A percentile compares a stretch with the other conserved stretches of the same genome.
phyloP scores from a whole-genome alignment of 2,329 filamentous ascomycete genomes.

The Xylaria sp. region DNA sequence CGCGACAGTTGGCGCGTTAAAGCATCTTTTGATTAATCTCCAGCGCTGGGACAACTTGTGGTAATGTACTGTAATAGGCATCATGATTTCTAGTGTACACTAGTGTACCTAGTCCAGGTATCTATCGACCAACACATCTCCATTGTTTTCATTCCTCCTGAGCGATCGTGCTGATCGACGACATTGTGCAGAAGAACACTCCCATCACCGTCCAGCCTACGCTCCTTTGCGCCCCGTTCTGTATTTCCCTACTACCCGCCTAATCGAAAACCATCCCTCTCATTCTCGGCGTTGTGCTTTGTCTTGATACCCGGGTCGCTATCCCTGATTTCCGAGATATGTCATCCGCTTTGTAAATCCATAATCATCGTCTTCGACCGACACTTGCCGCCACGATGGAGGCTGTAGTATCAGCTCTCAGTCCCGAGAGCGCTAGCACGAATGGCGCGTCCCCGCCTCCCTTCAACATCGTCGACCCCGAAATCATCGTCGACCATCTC shows the following conservation, averaged over 20 bases:
- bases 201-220: slow-evolving; percentile 12
- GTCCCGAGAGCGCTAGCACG: slow-evolving; percentile 47
- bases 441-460: slow-evolving; percentile 54
- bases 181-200: slow-evolving; percentile 5
- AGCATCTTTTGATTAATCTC: slow-evolving; percentile 5
- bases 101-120: not conserved
- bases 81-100: not conserved
- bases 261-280: slow-evolving; percentile 21
- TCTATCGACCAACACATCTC: not conserved
- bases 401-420: slow-evolving; percentile 53
- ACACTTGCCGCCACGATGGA: slow-evolving; percentile 53
- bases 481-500: slow-evolving; percentile 73
- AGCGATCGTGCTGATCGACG: slow-evolving; percentile 12
- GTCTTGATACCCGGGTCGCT: slow-evolving; percentile 29
- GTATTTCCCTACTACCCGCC: slow-evolving; percentile 21
- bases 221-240: slow-evolving; percentile 32
- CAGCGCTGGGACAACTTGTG: not conserved
- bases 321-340: slow-evolving; percentile 33
- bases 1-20: slow-evolving; percentile 37
- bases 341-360: slow-evolving; percentile 28
- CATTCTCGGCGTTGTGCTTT: slow-evolving; percentile 23
- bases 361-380: slow-evolving; percentile 22
- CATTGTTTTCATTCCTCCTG: slow-evolving; percentile 7
- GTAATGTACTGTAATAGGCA: not conserved
- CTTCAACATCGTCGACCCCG: slow-evolving; percentile 68